phyloP scores from a whole-genome alignment of 768 basidiomycete genomes.

The Suillus americanus region DNA sequence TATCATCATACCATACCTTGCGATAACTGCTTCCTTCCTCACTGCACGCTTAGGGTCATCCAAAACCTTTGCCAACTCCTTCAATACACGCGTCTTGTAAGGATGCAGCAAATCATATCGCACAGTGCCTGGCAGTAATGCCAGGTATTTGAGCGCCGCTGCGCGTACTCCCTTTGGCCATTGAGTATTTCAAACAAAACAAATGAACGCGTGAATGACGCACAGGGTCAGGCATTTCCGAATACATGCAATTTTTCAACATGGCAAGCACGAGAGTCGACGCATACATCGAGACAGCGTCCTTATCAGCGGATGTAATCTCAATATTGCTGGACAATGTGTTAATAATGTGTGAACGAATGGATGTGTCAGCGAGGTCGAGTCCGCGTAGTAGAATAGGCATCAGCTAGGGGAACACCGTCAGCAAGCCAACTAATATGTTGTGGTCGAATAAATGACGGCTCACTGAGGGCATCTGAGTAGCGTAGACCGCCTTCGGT shows the following conservation, averaged over 20 bases:
- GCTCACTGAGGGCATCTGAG: slow-evolving; percentile 63
- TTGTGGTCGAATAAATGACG: background rate
- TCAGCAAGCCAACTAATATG: background rate
- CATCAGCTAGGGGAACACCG: slow-evolving; percentile 59
- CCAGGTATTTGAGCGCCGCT: slow-evolving; percentile 74
- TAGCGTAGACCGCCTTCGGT: slow-evolving; percentile 71
- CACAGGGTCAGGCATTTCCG: slow-evolving; percentile 58
- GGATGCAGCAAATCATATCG: slow-evolving; percentile 85
- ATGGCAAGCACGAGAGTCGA: slow-evolving; percentile 67
- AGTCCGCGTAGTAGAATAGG: slow-evolving; percentile 87
- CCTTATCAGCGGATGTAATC: slow-evolving; percentile 48
- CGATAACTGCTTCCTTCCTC: slow-evolving; percentile 86
- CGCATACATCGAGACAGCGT: slow-evolving; percentile 65
- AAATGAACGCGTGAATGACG: slow-evolving; percentile 17
- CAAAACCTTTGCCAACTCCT: slow-evolving; percentile 68
- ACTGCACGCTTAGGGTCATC: slow-evolving; percentile 91
- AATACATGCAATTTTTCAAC: slow-evolving; percentile 58
- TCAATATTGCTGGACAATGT: slow-evolving; percentile 72
- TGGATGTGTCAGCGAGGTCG: slow-evolving; percentile 67
- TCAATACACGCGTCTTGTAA: slow-evolving; percentile 69
- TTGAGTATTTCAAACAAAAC: background rate
- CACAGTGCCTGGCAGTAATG: slow-evolving; percentile 69
- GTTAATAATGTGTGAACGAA: slow-evolving; percentile 80
- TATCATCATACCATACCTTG: slow-evolving; percentile 40
- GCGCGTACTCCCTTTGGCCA: slow-evolving; percentile 66